Base-by-base conservation (phyloP, 2,329 filamentous ascomycete genomes). In the Trichoderma koningii region DNA sequence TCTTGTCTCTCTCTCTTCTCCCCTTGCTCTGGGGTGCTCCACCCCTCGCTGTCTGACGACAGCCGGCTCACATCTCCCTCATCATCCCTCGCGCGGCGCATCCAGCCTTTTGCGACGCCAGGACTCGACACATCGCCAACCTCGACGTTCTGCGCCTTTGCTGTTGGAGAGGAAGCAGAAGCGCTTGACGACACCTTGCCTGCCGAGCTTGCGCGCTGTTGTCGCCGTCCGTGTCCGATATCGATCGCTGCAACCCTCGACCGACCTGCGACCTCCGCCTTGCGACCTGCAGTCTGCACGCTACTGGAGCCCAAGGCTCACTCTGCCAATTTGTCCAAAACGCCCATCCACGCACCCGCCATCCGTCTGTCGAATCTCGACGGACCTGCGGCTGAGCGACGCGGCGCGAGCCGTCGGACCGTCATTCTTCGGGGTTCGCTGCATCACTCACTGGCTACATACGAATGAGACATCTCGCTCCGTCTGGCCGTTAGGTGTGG, bases 351-450 rank as follows among this genome's bases (percentile, higher is more conserved):
- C 50, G 55, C 59, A 45, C 50, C 41, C 47, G 21, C 30, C 59
- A 47, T 42, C 41, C 34, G 21, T 52, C 38, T 51, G 59, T 38
- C 50, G 50, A 19, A 38, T 34, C 59, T 63, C 59, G 59, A 63
- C 34, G 7, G 26, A 55, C 38, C 59, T 63, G 59, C 59, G 59
- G 59, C 59, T 53, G 41, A 47, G 50, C 26, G 26, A 30, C 15
- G 59, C 50, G 50, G 59, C 50, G 50, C 59, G 59, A 63, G 50
- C 59, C 50, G 59, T 55, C n/a, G 34, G 55, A 44, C 50, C 38
- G 38, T 62, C 38, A 53, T 55, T 38, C 47, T 55, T 55, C 14
- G 12, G 30, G 47, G 21, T 3, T 26, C 50, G 48, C 59, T 34
- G 56, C 56, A 60, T 47, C 19, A 52, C 34, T 42, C 23, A 19